These are phyloP conservation scores for Fistulifera pelliculosa DNA, from an alignment of 108 stramenopile species.

Conservation along the genomic window DNA sequence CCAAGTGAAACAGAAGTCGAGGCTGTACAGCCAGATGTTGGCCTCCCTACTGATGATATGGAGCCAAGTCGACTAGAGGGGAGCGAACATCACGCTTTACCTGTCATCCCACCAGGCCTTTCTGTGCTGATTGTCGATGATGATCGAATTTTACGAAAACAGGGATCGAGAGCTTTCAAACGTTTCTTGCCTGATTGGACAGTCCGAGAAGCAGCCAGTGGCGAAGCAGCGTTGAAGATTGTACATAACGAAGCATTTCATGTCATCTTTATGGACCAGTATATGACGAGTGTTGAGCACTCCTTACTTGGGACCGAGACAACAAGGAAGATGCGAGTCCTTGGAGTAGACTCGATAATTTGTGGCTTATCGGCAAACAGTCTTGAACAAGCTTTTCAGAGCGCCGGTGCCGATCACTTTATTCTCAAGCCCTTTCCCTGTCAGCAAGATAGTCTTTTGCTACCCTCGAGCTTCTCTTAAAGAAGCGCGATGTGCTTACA, in stretches of 20 bases:
- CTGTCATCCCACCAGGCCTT: constrained; percentile 17
- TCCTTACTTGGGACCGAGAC: constrained; percentile 53
- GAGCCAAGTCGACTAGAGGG: not conserved
- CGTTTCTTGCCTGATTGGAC: constrained; percentile 17
- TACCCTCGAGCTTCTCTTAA: too few species aligned
- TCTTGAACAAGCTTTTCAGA: constrained; percentile 28
- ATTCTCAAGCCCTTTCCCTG: constrained; percentile 47
- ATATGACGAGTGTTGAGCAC: constrained; percentile 41
- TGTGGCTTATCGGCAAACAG: constrained; percentile 55
- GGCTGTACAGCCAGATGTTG: not conserved
- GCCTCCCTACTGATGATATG: not conserved
- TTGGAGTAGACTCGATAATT: constrained; percentile 27
- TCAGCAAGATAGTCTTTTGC: too few species aligned
- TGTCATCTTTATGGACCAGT: constrained; percentile 21
- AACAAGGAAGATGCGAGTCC: constrained; percentile 22
- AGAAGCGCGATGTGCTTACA: too few species aligned
- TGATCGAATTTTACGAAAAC: constrained; percentile 29
- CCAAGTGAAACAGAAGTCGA: not conserved
- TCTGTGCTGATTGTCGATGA: constrained; percentile 29
- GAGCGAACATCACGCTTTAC: not conserved
- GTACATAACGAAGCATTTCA: constrained; percentile 15
- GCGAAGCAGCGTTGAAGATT: constrained; percentile 23
- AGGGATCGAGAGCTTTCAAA: constrained; percentile 15
- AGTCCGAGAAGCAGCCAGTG: constrained; percentile 27
- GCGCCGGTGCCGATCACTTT: constrained; percentile 32